Evolutionary conservation across 139 green algal species (phyloP).

Genomic region (Coccomyxa sp.): DNA sequence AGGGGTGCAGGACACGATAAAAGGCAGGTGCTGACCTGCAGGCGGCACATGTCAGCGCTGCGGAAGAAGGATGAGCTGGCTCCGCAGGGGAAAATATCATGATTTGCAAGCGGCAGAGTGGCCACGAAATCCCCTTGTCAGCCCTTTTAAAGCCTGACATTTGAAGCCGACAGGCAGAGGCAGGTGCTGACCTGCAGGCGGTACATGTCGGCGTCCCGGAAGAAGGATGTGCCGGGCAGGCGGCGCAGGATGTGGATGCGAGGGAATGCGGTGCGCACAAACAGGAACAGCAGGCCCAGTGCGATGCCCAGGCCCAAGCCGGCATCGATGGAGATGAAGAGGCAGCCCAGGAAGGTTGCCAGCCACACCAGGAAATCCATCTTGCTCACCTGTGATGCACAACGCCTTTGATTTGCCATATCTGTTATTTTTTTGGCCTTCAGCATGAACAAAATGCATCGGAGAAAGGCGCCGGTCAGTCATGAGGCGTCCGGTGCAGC

Average conservation of each 20-base stretch:
- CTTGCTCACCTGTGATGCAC: slow-evolving; percentile 27
- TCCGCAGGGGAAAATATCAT: background rate
- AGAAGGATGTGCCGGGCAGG: slow-evolving; percentile 1
- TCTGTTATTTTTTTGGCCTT: too few relatives aligned
- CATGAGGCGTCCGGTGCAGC: too few relatives aligned
- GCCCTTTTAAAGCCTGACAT: too few relatives aligned
- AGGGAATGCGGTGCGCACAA: slow-evolving; percentile 11
- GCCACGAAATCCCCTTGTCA: background rate
- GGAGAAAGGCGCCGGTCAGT: too few relatives aligned
- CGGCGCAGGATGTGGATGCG: background rate
- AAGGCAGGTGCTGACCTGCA: background rate
- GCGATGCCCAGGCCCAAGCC: slow-evolving; percentile 36
- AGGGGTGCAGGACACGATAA: too few relatives aligned
- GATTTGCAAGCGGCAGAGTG: background rate
- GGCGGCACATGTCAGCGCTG: background rate
- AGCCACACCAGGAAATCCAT: slow-evolving; percentile 40
- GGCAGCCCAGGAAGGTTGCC: slow-evolving; percentile 17
- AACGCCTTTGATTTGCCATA: too few relatives aligned
- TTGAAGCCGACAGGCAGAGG: too few relatives aligned
- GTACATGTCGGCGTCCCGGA: background rate
- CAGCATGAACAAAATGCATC: too few relatives aligned
- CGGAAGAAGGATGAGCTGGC: background rate
- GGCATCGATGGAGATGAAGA: slow-evolving; percentile 28
- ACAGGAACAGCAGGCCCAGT: slow-evolving; percentile 1
- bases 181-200: background rate